Percentiles rank a stretch among this genome's conserved stretches.
phyloP scores from a whole-genome alignment of 805 yeast genomes.

The Candida awuae region DNA sequence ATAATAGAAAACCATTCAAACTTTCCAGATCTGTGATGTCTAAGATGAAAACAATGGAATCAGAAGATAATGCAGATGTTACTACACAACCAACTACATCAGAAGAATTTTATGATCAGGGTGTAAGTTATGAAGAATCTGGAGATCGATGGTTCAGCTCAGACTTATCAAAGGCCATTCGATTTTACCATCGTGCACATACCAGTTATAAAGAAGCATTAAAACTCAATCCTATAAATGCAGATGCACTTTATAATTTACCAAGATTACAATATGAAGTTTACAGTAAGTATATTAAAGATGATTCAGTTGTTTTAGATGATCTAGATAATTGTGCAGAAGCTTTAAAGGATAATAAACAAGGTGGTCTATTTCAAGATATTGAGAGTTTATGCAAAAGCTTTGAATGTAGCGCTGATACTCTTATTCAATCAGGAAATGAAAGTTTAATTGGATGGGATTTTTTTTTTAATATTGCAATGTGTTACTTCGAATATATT shows the following conservation, averaged over 20 bases:
- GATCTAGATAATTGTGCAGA: slow-evolving; percentile 29
- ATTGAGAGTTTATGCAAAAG: slow-evolving; percentile 30
- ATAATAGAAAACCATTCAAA: slow-evolving; percentile 12
- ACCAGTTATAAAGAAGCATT: slow-evolving; percentile 35
- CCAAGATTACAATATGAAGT: slow-evolving; percentile 53
- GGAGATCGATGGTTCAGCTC: slow-evolving; percentile 70
- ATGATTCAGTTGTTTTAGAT: slow-evolving; percentile 35
- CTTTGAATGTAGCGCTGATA: slow-evolving; percentile 33
- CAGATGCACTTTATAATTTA: slow-evolving; percentile 53
- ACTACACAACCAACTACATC: slow-evolving; percentile 34
- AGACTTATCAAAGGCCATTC: slow-evolving; percentile 53
- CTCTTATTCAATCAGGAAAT: slow-evolving; percentile 12
- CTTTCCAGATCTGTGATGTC: slow-evolving; percentile 13
- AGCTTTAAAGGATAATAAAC: slow-evolving; percentile 18
- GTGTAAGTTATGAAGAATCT: slow-evolving; percentile 57
- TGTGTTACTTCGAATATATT: slow-evolving; percentile 40
- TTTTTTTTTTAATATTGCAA: slow-evolving; percentile 37
- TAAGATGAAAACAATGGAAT: slow-evolving; percentile 3
- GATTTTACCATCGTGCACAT: slow-evolving; percentile 58
- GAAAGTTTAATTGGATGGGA: slow-evolving; percentile 30
- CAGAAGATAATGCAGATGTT: slow-evolving; percentile 1
- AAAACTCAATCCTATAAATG: slow-evolving; percentile 14
- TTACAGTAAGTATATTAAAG: slow-evolving; percentile 40
- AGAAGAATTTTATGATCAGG: slow-evolving; percentile 49
- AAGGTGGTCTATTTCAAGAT: slow-evolving; percentile 33